Conservation (phyloP, 2,329 filamentous ascomycete genomes). For the Monilinia fructigena region DNA sequence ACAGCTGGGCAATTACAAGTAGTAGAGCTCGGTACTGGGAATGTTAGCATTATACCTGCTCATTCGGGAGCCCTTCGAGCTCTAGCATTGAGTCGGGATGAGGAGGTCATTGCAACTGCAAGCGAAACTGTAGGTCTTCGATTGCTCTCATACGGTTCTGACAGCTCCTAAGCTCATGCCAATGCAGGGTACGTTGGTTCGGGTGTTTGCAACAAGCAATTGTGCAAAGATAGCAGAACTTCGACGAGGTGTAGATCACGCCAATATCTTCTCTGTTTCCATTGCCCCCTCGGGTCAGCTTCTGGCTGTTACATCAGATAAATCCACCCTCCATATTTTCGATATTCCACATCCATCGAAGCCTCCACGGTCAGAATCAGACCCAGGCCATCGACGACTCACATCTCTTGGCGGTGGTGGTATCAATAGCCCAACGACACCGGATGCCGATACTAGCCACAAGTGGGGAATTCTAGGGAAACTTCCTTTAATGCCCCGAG, state of each 20-base stretch:
- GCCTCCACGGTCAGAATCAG: slow-evolving; percentile 40
- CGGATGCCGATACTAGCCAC: slow-evolving; percentile 55
- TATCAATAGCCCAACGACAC: slow-evolving; percentile 38
- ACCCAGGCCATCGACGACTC: slow-evolving; percentile 38
- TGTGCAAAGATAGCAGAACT: slow-evolving; percentile 81
- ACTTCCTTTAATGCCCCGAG: slow-evolving; percentile 77
- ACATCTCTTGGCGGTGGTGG: slow-evolving; percentile 36
- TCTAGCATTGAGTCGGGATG: slow-evolving; percentile 76
- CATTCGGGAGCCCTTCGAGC: slow-evolving; percentile 78
- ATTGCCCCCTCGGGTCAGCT: slow-evolving; percentile 80
- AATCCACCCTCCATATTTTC: slow-evolving; percentile 92
- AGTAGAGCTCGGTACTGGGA: slow-evolving; percentile 72
- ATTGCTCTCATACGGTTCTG: not conserved
- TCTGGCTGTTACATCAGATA: slow-evolving; percentile 92
- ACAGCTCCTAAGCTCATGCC: slow-evolving; percentile 12
- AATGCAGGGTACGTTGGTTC: slow-evolving; percentile 76
- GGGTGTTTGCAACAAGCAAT: slow-evolving; percentile 77
- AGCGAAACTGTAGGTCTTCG: slow-evolving; percentile 65
- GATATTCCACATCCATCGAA: slow-evolving; percentile 66
- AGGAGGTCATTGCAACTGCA: slow-evolving; percentile 80
- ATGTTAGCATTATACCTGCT: slow-evolving; percentile 90
- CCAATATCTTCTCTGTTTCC: slow-evolving; percentile 80
- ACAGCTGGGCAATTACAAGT: slow-evolving; percentile 86
- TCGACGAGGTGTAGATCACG: slow-evolving; percentile 83
- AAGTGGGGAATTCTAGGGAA: slow-evolving; percentile 86